These are phyloP conservation scores for Botryotinia narcissicola DNA, from an alignment of 2,329 filamentous ascomycete genomes.

Conservation along the genomic window DNA sequence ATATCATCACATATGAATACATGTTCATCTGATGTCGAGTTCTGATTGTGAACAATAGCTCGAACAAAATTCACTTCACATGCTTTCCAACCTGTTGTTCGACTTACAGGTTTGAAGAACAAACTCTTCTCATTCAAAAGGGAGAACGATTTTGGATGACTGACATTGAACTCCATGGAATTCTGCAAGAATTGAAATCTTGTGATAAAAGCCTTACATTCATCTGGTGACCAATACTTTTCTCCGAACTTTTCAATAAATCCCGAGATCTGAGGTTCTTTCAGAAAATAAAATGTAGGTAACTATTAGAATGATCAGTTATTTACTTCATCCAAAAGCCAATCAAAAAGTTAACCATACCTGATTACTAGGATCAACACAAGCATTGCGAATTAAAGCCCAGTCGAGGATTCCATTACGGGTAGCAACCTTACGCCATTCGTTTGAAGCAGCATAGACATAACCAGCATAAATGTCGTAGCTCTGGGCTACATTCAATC, in stretches of 20 bases:
- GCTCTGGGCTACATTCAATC: not conserved
- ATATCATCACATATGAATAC: not conserved
- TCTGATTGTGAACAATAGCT: not conserved
- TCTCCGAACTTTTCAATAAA: not conserved
- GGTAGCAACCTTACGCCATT: not conserved
- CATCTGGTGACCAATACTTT: not conserved
- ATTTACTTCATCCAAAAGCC: no score
- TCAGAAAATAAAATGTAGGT: rapidly evolving
- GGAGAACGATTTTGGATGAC: not conserved
- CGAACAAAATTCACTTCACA: not conserved
- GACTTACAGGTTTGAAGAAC: not conserved
- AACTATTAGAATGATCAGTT: no score
- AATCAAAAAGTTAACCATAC: no score
- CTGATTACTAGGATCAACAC: not conserved
- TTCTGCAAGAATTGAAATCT: not conserved
- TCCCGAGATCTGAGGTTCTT: not conserved
- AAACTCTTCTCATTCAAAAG: not conserved
- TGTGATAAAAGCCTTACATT: not conserved
- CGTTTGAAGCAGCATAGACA: not conserved
- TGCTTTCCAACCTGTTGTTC: not conserved
- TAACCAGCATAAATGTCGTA: not conserved
- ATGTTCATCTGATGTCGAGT: not conserved
- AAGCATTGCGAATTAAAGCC: not conserved
- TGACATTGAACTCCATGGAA: not conserved
- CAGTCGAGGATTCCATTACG: not conserved